phyloP scores from a whole-genome alignment of 1,284 basidiomycete genomes.

The Apiotrichum mycotoxinovorans region DNA sequence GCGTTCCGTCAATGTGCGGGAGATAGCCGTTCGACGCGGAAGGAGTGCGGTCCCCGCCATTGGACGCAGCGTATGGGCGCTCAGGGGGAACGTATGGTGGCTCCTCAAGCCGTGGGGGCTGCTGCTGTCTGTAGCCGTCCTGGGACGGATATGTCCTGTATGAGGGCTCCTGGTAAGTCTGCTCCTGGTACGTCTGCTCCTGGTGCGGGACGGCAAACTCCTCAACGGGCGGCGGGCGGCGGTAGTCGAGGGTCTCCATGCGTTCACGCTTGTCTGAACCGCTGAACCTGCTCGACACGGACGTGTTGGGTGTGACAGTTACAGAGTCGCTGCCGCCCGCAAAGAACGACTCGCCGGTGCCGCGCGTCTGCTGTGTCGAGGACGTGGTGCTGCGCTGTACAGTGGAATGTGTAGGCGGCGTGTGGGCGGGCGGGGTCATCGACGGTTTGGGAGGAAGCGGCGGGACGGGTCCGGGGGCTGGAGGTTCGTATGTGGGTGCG shows the following conservation, averaged over 20 bases:
- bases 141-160: neutral
- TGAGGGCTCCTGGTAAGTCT: too few species aligned
- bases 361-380: neutral
- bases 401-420: neutral
- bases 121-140: neutral
- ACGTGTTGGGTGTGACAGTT: neutral
- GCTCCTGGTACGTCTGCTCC: too few species aligned
- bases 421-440: neutral
- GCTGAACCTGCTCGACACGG: neutral
- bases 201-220: neutral
- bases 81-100: neutral
- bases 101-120: neutral
- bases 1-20: neutral
- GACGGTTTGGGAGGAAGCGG: neutral
- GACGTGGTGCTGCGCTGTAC: neutral
- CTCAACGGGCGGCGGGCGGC: neutral
- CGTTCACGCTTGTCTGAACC: neutral
- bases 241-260: neutral
- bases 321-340: neutral
- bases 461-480: neutral
- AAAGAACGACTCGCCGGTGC: conserved; percentile 6
- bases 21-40: neutral
- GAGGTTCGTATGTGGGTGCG: conserved; percentile 3
- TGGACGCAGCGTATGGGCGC: neutral
- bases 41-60: neutral